Conservation (phyloP, 106 monocot genomes). For the Dactylorhiza incarnata region DNA sequence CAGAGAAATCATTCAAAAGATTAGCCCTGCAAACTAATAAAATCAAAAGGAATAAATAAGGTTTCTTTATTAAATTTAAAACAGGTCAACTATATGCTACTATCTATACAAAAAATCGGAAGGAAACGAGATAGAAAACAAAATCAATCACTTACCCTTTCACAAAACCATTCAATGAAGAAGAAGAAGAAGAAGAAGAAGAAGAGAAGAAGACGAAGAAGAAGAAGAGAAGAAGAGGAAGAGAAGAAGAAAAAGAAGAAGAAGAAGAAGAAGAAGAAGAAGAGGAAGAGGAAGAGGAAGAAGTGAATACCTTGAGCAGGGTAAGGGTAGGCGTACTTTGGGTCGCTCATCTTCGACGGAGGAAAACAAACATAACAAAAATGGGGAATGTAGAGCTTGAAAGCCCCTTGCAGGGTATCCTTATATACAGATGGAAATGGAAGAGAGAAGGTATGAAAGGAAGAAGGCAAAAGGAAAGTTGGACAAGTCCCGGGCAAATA, state of each 20-base stretch:
- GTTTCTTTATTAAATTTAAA: too few relatives aligned
- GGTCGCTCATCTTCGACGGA: slow-evolving; percentile 40
- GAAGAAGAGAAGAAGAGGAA: too few relatives aligned
- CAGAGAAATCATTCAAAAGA: too few relatives aligned
- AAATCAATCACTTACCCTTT: too few relatives aligned
- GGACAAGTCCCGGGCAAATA: too few relatives aligned
- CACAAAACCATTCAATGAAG: too few relatives aligned
- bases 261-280: background rate
- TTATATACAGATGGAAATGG: background rate
- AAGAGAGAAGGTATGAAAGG: background rate
- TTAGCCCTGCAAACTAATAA: too few relatives aligned
- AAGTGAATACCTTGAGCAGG: slow-evolving; percentile 60
- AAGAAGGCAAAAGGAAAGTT: background rate
- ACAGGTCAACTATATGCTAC: background rate
- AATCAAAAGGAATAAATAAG: too few relatives aligned
- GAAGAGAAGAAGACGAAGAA: too few relatives aligned
- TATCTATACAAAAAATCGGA: background rate
- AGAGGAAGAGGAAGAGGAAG: background rate
- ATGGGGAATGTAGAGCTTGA: background rate
- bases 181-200: background rate
- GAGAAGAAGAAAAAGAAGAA: background rate
- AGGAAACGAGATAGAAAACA: background rate
- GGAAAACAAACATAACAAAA: background rate
- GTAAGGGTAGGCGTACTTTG: slow-evolving; percentile 65
- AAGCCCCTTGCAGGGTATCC: background rate